These are phyloP conservation scores for Epicoccum nigrum DNA, from an alignment of 2,329 filamentous ascomycete species.

Conservation along the genomic window DNA sequence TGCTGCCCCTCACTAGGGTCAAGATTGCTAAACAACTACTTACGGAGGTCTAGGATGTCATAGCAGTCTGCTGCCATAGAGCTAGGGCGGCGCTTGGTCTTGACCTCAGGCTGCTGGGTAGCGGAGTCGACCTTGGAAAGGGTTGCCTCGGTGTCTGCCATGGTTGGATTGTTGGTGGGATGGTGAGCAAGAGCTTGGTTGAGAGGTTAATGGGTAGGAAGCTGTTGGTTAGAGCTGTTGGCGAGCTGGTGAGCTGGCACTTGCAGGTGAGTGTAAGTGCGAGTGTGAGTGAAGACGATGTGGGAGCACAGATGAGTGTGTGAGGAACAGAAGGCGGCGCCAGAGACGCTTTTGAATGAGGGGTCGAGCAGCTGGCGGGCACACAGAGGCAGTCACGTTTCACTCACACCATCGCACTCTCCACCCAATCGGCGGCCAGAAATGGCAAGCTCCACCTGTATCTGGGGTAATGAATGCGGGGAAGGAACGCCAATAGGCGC, in stretches of 20 bases:
- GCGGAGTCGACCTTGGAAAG: conserved; percentile 92
- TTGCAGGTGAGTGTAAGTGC: conserved; percentile 3
- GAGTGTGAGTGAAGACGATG: conserved; percentile 19
- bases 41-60: conserved; percentile 88
- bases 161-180: conserved; percentile 40
- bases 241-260: conserved; percentile 26
- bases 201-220: neutral
- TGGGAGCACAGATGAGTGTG: conserved; percentile 34
- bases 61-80: conserved; percentile 74
- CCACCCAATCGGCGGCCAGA: conserved; percentile 29
- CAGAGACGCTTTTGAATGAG: conserved; percentile 42
- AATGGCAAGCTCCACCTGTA: conserved; percentile 22
- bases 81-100: conserved; percentile 69
- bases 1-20: conserved; percentile 22
- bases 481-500: conserved; percentile 23
- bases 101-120: conserved; percentile 72
- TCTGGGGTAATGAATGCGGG: conserved; percentile 25
- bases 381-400: conserved; percentile 44
- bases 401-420: conserved; percentile 39
- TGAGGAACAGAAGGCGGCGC: conserved; percentile 31
- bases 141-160: conserved; percentile 61
- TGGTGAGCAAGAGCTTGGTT: conserved; percentile 15
- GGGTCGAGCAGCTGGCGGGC: conserved; percentile 34
- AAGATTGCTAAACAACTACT: conserved; percentile 43
- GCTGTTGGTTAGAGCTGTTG: conserved; percentile 8